Percentiles rank a stretch among this genome's conserved stretches.
These are phyloP conservation scores for Leersia perrieri DNA, from an alignment of 176 grass and related monocot species.

Conservation along the genomic window DNA sequence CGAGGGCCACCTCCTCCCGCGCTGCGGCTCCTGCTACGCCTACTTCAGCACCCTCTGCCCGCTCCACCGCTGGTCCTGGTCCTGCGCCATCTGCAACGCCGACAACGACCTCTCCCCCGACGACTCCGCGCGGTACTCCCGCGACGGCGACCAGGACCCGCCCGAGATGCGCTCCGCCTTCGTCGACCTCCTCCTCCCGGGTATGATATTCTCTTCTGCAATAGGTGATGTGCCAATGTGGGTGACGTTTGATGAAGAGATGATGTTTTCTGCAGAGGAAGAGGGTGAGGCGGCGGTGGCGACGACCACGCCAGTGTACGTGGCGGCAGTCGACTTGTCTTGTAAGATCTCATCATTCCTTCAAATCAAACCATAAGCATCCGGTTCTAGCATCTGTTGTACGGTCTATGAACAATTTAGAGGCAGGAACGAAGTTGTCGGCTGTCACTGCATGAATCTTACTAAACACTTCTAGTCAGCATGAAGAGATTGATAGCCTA, in stretches of 20 bases:
- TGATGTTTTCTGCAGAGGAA: slow-evolving; percentile 39
- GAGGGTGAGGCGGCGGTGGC: slow-evolving; percentile 36
- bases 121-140: slow-evolving; percentile 51
- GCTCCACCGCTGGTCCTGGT: slow-evolving; percentile 84
- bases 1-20: slow-evolving; percentile 64
- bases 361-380: not conserved
- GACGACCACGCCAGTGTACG: slow-evolving; percentile 68
- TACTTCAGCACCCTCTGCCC: slow-evolving; percentile 71
- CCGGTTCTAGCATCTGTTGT: not conserved
- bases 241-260: not conserved
- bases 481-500: not conserved
- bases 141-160: slow-evolving; percentile 41
- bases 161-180: slow-evolving; percentile 90
- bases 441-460: slow-evolving; percentile 1
- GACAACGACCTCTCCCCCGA: slow-evolving; percentile 57
- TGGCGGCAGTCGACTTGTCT: slow-evolving; percentile 76
- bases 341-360: slow-evolving; percentile 56
- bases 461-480: not conserved
- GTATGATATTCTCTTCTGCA: too few species aligned
- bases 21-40: slow-evolving; percentile 80
- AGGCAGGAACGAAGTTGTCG: not conserved
- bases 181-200: slow-evolving; percentile 67
- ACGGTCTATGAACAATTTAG: not conserved
- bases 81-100: slow-evolving; percentile 63
- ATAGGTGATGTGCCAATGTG: too few species aligned